Base-by-base conservation (phyloP, 1,284 basidiomycete species). In the Sporisorium exsertum region DNA sequence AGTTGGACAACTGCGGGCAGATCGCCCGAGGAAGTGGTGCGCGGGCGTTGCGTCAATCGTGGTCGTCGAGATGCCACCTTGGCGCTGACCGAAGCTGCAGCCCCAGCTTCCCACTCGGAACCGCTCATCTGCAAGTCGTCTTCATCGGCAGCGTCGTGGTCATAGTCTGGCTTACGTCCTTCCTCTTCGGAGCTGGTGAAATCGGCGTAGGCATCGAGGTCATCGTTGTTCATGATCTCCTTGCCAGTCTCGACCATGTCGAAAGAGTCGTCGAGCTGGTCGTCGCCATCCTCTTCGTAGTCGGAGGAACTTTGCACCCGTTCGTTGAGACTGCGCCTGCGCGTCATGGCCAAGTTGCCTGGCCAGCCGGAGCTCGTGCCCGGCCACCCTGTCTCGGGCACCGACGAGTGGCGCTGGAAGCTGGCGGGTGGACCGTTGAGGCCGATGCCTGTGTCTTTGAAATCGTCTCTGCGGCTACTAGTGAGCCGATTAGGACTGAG, bases 1-100 rank as follows among this genome's bases (percentile, higher is more conserved):
- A 99, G 88, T 40, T 96, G 96, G 50, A 99, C 95, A 60, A 84
- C 83, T 3, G 80, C 74, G 9, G 83, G 82, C 16, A 72, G 66
- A 3, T 67, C 54, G 20, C 43, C 43, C 20, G 51, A 47, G 22
- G 59, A 62, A 24, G 12, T 32, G 3, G 55, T 47, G 15, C 62
- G 58, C 7, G 69, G 63, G 10, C 58, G 63, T 0, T 18, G 33
- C 13, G 60, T 46, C 51, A 45, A 8, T 3, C 54, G 53, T 26
- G 58, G 26, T 24, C 40, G 64, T 43, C 53, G 47, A 24, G 56
- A 22, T 22, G 58, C 58, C 13, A 57, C 32, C n/a, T 29, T 45
- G 8, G 37, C 45, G 9, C 24, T 43, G 10, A 49, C 46, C 22
- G 37, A 29, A n/a, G n/a, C 40, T 8, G 45, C 32, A n/a, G 29